Evolutionary conservation across 108 stramenopile species (phyloP).

Genomic region (Pseudonitzschia multistriata): DNA sequence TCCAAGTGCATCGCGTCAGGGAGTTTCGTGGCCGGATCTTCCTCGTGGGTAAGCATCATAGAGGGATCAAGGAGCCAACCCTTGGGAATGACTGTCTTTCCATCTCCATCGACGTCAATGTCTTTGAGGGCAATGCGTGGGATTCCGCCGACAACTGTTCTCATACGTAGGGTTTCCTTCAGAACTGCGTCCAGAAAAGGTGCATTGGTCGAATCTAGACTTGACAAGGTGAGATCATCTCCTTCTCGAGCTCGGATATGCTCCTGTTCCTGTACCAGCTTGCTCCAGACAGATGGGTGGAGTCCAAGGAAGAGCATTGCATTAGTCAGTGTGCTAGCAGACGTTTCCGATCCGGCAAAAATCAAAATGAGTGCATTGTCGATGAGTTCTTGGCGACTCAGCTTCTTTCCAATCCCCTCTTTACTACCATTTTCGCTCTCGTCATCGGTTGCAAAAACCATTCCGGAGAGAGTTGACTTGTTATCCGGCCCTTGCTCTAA

Average conservation of each 20-base stretch:
- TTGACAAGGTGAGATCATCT: conserved; percentile 26
- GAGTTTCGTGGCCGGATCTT: conserved; percentile 2
- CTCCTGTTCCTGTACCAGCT: conserved; percentile 56
- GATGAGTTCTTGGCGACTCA: conserved; percentile 40
- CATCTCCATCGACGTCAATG: conserved; percentile 45
- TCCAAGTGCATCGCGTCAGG: conserved; percentile 36
- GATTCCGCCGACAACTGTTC: conserved; percentile 38
- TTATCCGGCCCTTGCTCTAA: conserved; percentile 50
- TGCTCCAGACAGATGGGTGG: conserved; percentile 41
- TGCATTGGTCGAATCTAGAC: conserved; percentile 41
- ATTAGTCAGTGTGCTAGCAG: conserved; percentile 44
- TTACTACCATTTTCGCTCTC: conserved; percentile 18
- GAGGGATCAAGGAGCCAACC: conserved; percentile 1
- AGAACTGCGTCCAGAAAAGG: conserved; percentile 48
- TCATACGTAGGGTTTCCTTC: conserved; percentile 47
- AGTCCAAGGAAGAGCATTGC: conserved; percentile 42
- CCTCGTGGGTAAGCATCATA: conserved; percentile 7
- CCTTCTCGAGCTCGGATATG: conserved; percentile 25
- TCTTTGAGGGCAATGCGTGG: conserved; percentile 35
- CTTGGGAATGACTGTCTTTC: conserved; percentile 28
- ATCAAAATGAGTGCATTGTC: conserved; percentile 50
- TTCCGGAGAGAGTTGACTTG: conserved; percentile 45
- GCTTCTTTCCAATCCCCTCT: conserved; percentile 21
- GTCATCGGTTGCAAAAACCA: conserved; percentile 48
- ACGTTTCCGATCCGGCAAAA: conserved; percentile 49